Evolutionary conservation across 495 filamentous ascomycete species (phyloP).

Genomic region (Staphylotrichum longicolle): DNA sequence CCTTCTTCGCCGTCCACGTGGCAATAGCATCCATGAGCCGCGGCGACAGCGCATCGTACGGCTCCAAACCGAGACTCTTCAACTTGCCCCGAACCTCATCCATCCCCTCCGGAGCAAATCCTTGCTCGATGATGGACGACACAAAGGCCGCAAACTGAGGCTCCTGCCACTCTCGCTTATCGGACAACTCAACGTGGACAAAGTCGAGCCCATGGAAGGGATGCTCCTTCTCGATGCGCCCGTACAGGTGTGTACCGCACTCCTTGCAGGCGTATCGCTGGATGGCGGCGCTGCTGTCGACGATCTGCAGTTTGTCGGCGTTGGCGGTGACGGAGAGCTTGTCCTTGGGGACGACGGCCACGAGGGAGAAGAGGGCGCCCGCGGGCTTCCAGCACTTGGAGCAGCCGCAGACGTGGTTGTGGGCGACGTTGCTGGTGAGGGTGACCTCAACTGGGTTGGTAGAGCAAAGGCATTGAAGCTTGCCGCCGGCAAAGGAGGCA

Average conservation of each 20-base stretch:
- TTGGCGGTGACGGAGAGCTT: constrained; percentile 50
- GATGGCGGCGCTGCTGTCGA: constrained; percentile 54
- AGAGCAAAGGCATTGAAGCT: constrained; percentile 54
- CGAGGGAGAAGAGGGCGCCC: constrained; percentile 57
- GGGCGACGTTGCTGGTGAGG: constrained; percentile 52
- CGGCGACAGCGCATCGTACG: constrained; percentile 57
- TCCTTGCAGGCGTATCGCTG: constrained; percentile 56
- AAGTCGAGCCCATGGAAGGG: constrained; percentile 60
- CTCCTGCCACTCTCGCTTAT: constrained; percentile 58
- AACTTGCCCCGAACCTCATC: constrained; percentile 50
- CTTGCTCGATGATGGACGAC: constrained; percentile 58
- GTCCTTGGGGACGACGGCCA: constrained; percentile 52
- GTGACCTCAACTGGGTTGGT: constrained; percentile 50
- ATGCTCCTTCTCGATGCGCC: constrained; percentile 59
- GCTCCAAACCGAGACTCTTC: constrained; percentile 48
- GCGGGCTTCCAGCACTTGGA: constrained; percentile 64
- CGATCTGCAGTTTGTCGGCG: constrained; percentile 50
- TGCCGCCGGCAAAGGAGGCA: constrained; percentile 51
- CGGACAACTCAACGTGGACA: constrained; percentile 58
- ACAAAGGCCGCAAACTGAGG: constrained; percentile 63
- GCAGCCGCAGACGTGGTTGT: constrained; percentile 66
- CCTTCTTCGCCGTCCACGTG: constrained; percentile 52
- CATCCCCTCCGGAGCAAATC: constrained; percentile 53
- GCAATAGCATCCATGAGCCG: constrained; percentile 58
- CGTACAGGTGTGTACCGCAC: constrained; percentile 57